Evolutionary conservation across 768 basidiomycete species (phyloP).

Genomic region (Boletus edulis): DNA sequence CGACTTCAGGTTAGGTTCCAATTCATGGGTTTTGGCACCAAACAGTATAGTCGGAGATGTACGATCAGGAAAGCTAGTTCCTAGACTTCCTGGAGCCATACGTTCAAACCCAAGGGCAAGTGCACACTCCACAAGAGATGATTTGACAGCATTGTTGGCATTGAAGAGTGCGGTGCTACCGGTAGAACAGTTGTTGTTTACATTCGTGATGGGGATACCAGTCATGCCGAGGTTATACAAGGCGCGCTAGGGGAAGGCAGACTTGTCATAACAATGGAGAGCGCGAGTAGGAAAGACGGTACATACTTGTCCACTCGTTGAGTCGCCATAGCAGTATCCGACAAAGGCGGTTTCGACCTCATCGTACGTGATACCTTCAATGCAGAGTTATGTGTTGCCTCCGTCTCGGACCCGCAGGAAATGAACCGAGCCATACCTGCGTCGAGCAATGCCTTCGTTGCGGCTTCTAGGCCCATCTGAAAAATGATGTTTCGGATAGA

Average conservation of each 20-base stretch:
- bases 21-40: constrained; percentile 39
- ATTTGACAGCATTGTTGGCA: constrained; percentile 68
- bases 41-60: constrained; percentile 48
- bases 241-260: constrained; percentile 47
- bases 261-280: background rate
- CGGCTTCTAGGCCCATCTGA: constrained; percentile 85
- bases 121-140: constrained; percentile 67
- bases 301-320: constrained; percentile 67
- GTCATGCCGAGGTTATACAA: constrained; percentile 84
- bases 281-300: constrained; percentile 2
- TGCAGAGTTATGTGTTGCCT: background rate
- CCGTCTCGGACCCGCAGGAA: background rate
- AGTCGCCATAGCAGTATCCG: constrained; percentile 80
- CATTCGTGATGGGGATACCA: constrained; percentile 79
- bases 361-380: constrained; percentile 79
- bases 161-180: constrained; percentile 77
- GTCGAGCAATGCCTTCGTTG: constrained; percentile 83
- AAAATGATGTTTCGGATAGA: background rate
- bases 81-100: constrained; percentile 73
- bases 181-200: constrained; percentile 87
- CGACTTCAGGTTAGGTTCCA: constrained; percentile 42
- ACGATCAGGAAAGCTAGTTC: constrained; percentile 59
- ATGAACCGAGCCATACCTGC: constrained; percentile 48
- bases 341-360: constrained; percentile 69
- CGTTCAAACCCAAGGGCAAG: constrained; percentile 86